Base-by-base conservation (phyloP, 495 filamentous ascomycete genomes). In the Tuber aestivum region DNA sequence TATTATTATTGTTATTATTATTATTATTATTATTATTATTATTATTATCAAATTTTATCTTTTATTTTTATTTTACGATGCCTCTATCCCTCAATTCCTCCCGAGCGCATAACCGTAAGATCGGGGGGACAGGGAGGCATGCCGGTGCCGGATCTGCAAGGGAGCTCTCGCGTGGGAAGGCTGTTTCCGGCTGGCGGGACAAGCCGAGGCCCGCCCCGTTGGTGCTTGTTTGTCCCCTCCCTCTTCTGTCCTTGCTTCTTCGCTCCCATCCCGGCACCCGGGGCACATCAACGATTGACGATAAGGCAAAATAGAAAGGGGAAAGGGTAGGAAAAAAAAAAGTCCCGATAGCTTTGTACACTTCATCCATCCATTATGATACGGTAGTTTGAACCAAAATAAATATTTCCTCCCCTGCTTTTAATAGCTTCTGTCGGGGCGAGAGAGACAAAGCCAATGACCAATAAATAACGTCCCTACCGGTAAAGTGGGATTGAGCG, bases 121-220 rank as follows among this genome's bases (percentile, higher is more conserved):
- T 65, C 35, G 56, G 56, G 56, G 14, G 56, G 14, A 65, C 56
- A 65, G 56, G 56, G 16, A 65, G 56, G 2, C 3, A 65, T 3
- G 56, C 27, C 56, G 72, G 71, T 75, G 76, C 78, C 78, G 73
- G 77, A 79, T 79, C 78, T 75, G 78, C 78, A 79, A 73, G 78
- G 78, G 78, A 65, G 56, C 14, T 65, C 72, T 79, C 78, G 77
- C 78, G 78, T 79, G 78, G 76, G 76, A 75, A 40, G 76, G 78
- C 78, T 79, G 70, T 79, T 79, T 70, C 76, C 75, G 77, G 72
- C 72, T 79, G 56, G 78, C 78, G 78, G 78, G 76, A 79, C 73
- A 79, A 79, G 77, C 78, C 76, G 72, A 79, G 77, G 70, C 72
- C 73, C 56, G 76, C 69, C 70, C 65, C 72, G 72, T 73, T 75